These are phyloP conservation scores for Chaetomium globosum DNA, from an alignment of 2,329 filamentous ascomycete species.

Conservation along the genomic window DNA sequence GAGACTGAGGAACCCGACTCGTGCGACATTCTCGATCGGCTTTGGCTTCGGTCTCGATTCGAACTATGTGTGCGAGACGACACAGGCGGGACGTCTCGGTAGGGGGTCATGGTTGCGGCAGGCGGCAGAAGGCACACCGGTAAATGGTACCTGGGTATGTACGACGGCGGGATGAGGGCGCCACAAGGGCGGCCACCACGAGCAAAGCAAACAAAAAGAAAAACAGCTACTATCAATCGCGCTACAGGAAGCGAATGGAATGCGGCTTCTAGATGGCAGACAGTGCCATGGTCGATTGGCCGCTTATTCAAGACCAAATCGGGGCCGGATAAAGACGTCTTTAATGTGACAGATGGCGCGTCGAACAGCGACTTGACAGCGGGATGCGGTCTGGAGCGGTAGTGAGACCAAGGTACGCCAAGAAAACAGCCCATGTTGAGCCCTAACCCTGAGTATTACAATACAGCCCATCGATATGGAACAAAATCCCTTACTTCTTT, in stretches of 20 bases:
- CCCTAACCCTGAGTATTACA: constrained; percentile 16
- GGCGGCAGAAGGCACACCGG: not conserved
- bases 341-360: constrained; percentile 7
- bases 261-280: constrained; percentile 28
- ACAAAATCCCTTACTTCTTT: not conserved
- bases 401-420: constrained; percentile 22
- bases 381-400: not conserved
- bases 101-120: constrained; percentile 29
- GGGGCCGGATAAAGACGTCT: constrained; percentile 25
- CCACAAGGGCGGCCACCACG: constrained; percentile 18
- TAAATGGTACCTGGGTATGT: no score
- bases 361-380: not conserved
- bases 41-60: constrained; percentile 25
- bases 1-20: constrained; percentile 76
- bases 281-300: constrained; percentile 31
- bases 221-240: constrained; percentile 22
- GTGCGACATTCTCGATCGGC: constrained; percentile 47
- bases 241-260: constrained; percentile 18
- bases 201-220: constrained; percentile 7
- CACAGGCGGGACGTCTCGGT: constrained; percentile 31
- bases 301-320: constrained; percentile 34
- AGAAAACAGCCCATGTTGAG: not conserved
- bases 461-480: no score
- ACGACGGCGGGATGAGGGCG: not conserved
- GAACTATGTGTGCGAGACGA: constrained; percentile 22